phyloP scores from a whole-genome alignment of 208 protist genomes.

The Entamoeba nuttalli region DNA sequence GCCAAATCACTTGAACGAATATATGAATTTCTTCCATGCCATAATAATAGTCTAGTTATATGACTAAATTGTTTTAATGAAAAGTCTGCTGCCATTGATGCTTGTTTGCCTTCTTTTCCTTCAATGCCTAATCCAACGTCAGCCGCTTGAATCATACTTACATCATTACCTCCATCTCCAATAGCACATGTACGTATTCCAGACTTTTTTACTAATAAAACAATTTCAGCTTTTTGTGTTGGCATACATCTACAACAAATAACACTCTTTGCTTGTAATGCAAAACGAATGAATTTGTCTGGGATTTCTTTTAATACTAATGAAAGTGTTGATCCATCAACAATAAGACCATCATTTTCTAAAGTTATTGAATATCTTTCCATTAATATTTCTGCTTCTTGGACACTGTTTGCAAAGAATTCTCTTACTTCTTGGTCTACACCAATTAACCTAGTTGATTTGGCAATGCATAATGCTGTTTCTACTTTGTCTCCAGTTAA shows the following conservation, averaged over 20 bases:
- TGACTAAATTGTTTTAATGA: constrained; percentile 80
- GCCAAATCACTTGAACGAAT: constrained; percentile 64
- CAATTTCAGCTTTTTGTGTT: constrained; percentile 86
- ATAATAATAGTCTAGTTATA: constrained; percentile 54
- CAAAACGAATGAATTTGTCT: constrained; percentile 44
- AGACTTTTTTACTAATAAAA: constrained; percentile 54
- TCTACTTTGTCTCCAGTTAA: constrained; percentile 88
- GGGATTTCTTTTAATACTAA: constrained; percentile 43
- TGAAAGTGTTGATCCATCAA: constrained; percentile 50
- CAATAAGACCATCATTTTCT: constrained; percentile 35
- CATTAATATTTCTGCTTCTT: constrained; percentile 10
- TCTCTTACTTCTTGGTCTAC: constrained; percentile 45
- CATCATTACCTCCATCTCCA: constrained; percentile 93
- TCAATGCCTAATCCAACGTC: constrained; percentile 59
- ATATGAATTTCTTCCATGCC: constrained; percentile 66
- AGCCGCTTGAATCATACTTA: constrained; percentile 69
- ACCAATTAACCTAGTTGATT: constrained; percentile 60
- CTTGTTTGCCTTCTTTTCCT: constrained; percentile 88
- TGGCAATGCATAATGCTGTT: constrained; percentile 50
- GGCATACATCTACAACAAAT: constrained; percentile 82
- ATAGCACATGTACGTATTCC: constrained; percentile 60
- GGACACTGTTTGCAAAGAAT: constrained; percentile 18
- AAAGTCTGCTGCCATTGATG: constrained; percentile 86
- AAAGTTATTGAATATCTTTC: constrained; percentile 18
- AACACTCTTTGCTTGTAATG: constrained; percentile 58